A percentile compares a stretch with the other conserved stretches of the same genome.
These are phyloP conservation scores for Colletotrichum neosansevieriae DNA, from an alignment of 2,329 filamentous ascomycete genomes.

Conservation along the genomic window DNA sequence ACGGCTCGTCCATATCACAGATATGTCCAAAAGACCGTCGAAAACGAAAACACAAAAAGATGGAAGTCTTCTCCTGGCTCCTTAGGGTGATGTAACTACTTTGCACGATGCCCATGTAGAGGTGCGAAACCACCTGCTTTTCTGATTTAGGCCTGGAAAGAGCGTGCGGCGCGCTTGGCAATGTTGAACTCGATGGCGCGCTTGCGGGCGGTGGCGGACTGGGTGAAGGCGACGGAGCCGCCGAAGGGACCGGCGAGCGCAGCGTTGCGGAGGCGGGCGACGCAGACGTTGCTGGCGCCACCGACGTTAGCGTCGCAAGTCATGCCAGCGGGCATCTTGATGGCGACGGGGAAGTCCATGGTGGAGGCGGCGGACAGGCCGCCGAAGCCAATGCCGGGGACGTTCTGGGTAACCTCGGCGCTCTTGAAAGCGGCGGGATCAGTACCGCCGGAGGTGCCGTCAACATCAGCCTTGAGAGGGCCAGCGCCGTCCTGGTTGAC, in stretches of 20 bases:
- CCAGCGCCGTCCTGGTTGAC: conserved; percentile 79
- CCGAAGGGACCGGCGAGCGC: conserved; percentile 75
- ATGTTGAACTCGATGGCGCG: conserved; percentile 67
- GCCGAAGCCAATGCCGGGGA: conserved; percentile 67
- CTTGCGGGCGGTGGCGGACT: conserved; percentile 70
- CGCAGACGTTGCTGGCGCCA: conserved; percentile 71
- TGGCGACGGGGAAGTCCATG: conserved; percentile 73
- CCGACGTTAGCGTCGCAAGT: conserved; percentile 71
- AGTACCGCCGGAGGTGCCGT: conserved; percentile 72
- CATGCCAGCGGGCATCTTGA: conserved; percentile 76
- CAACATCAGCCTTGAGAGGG: conserved; percentile 69
- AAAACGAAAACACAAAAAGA: not conserved
- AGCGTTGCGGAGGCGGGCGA: conserved; percentile 72
- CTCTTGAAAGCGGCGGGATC: conserved; percentile 70
- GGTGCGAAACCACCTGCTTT: not conserved
- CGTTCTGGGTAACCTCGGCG: conserved; percentile 70
- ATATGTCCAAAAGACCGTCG: not conserved
- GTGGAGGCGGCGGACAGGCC: conserved; percentile 70
- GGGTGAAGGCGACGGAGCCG: conserved; percentile 74
- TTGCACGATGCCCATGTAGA: conserved; percentile 11
- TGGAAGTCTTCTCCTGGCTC: not conserved
- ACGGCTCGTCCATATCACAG: not conserved
- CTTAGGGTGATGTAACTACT: conserved; percentile 14
- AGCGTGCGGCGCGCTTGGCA: conserved; percentile 49
- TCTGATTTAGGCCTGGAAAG: conserved; percentile 34